These are phyloP conservation scores for Aspergillus terreus DNA, from an alignment of 2,329 filamentous ascomycete genomes.

Conservation along the genomic window DNA sequence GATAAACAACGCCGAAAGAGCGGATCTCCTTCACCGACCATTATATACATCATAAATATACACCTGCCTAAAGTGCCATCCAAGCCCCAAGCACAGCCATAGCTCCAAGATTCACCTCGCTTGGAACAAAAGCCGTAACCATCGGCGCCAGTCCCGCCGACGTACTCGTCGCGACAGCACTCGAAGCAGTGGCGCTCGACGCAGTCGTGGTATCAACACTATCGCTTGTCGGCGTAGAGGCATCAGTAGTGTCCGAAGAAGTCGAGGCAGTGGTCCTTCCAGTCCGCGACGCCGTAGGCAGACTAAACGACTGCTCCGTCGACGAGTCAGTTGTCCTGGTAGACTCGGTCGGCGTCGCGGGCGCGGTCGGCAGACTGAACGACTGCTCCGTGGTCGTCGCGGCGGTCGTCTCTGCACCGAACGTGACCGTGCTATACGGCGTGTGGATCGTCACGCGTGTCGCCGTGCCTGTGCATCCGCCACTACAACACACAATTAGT, in stretches of 20 bases:
- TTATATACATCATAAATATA: too few relatives aligned
- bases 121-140: not conserved
- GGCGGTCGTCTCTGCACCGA: not conserved
- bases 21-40: too few relatives aligned
- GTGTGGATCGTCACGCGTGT: conserved; percentile 8
- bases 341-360: too few relatives aligned
- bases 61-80: not conserved
- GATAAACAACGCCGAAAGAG: too few relatives aligned
- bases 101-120: not conserved
- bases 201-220: not conserved
- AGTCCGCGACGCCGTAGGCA: too few relatives aligned
- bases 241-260: too few relatives aligned
- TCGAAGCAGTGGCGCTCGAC: not conserved
- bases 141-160: not conserved
- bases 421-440: conserved; percentile 4
- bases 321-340: too few relatives aligned
- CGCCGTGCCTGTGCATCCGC: conserved; percentile 6
- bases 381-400: not conserved
- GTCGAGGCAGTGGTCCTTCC: too few relatives aligned
- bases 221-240: not conserved
- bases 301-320: too few relatives aligned
- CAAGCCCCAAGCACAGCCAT: not conserved
- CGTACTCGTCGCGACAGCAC: not conserved
- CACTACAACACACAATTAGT: not conserved
- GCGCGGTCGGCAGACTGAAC: not conserved